Conservation (phyloP, 495 filamentous ascomycete genomes). For the Podospora conica region DNA sequence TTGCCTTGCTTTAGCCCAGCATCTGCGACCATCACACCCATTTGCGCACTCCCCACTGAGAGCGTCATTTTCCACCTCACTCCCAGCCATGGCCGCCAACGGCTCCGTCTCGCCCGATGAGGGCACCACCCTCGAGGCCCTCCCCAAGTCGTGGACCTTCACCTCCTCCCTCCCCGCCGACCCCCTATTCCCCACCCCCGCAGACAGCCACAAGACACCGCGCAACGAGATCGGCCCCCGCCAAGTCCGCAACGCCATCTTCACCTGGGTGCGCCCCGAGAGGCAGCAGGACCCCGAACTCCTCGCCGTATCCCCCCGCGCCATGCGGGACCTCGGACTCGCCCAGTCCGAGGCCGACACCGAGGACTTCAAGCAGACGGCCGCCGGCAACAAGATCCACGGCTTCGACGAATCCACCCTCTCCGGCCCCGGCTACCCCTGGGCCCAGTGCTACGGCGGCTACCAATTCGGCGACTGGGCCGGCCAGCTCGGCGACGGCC, state of each 20-base stretch:
- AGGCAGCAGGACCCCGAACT: conserved; percentile 63
- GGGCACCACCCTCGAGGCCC: conserved; percentile 51
- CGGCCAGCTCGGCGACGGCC: conserved; percentile 89
- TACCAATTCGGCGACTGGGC: conserved; percentile 87
- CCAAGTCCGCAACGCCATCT: conserved; percentile 77
- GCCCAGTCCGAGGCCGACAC: conserved; percentile 57
- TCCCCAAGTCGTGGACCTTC: conserved; percentile 84
- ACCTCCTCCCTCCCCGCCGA: conserved; percentile 75
- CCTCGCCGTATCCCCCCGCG: conserved; percentile 67
- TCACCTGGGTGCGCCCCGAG: conserved; percentile 85
- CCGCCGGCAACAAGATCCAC: conserved; percentile 73
- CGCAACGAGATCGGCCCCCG: conserved; percentile 71
- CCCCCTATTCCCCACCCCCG: conserved; percentile 70
- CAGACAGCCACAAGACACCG: conserved; percentile 69
- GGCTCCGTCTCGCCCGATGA: conserved; percentile 8
- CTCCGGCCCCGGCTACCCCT: conserved; percentile 75
- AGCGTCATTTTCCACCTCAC: conserved; percentile 22
- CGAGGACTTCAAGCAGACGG: conserved; percentile 67
- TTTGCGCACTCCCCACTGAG: not conserved
- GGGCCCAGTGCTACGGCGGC: conserved; percentile 97
- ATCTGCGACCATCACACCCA: conserved; percentile 15
- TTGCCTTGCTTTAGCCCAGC: conserved; percentile 28
- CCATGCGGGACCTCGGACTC: conserved; percentile 74
- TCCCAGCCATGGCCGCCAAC: conserved; percentile 19
- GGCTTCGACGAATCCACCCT: conserved; percentile 54